A percentile compares a stretch with the other conserved stretches of the same genome.
These are phyloP conservation scores for Knufia petricola DNA, from an alignment of 2,329 filamentous ascomycete species.

Conservation along the genomic window DNA sequence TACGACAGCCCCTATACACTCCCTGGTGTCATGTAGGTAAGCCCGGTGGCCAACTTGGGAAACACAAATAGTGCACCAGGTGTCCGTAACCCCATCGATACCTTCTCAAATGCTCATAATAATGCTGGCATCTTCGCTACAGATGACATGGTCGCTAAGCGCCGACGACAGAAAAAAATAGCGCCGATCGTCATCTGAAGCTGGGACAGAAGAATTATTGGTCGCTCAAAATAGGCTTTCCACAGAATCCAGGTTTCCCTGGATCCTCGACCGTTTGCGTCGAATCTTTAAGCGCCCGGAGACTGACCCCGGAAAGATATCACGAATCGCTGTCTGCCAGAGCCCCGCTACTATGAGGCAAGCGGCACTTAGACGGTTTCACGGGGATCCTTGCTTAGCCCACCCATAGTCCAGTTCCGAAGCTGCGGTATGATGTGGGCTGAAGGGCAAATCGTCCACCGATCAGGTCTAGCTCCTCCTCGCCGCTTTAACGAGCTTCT, in stretches of 20 bases:
- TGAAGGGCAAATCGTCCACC: not conserved
- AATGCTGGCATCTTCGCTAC: too few species aligned
- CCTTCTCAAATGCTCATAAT: not conserved
- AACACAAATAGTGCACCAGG: too few species aligned
- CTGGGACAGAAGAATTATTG: slow-evolving; percentile 1
- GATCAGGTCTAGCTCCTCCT: slow-evolving; percentile 1
- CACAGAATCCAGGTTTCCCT: not conserved
- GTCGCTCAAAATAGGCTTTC: not conserved
- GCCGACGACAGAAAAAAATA: not conserved
- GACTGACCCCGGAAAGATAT: not conserved
- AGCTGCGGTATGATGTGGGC: slow-evolving; percentile 9
- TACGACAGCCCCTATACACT: too few species aligned
- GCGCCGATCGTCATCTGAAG: not conserved
- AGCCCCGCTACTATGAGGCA: not conserved
- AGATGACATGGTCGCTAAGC: too few species aligned
- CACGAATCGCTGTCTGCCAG: not conserved
- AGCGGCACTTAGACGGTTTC: not conserved
- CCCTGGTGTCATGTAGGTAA: too few species aligned
- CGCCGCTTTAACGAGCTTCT: slow-evolving; percentile 7
- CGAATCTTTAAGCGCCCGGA: slow-evolving; percentile 11
- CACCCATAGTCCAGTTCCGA: slow-evolving; percentile 4
- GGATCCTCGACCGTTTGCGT: slow-evolving; percentile 2
- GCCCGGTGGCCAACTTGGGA: too few species aligned
- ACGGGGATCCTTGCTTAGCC: not conserved
- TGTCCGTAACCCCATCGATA: too few species aligned